phyloP scores from a whole-genome alignment of 139 green algal species.

The Chlamydomonas asymmetrica region DNA sequence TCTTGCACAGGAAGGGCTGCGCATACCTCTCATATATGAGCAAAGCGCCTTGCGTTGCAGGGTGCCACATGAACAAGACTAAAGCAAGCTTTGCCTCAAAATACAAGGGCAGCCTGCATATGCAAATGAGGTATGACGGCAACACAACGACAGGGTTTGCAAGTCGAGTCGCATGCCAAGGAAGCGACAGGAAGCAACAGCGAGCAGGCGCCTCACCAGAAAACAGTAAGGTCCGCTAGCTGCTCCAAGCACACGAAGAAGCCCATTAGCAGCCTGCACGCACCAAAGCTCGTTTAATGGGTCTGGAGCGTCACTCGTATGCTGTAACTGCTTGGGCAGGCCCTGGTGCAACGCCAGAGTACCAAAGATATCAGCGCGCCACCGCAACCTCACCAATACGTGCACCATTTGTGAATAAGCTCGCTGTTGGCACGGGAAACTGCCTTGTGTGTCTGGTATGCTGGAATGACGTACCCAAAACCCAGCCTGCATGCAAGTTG shows the following conservation, averaged over 20 bases:
- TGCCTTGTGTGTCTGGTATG: conserved; percentile 26
- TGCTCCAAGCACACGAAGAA: conserved; percentile 28
- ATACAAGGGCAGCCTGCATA: conserved; percentile 34
- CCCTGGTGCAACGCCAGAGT: too few relatives aligned
- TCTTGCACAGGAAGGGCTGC: too few relatives aligned
- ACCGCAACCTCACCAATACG: conserved; percentile 28
- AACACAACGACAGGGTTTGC: not conserved
- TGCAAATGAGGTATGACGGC: too few relatives aligned
- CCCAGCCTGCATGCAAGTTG: not conserved
- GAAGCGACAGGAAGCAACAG: not conserved
- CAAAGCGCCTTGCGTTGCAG: conserved; percentile 9
- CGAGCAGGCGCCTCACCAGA: conserved; percentile 9
- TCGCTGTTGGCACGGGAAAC: conserved; percentile 4
- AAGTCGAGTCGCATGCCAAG: not conserved
- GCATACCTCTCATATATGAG: conserved; percentile 29
- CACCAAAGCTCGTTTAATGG: too few relatives aligned
- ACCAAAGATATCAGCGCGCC: too few relatives aligned
- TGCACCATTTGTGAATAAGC: conserved; percentile 22
- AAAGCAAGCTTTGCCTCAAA: conserved; percentile 35
- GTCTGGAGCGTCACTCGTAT: too few relatives aligned
- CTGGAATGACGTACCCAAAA: conserved; percentile 17
- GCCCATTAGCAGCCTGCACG: conserved; percentile 20
- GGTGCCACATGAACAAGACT: conserved; percentile 33
- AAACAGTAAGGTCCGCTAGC: conserved; percentile 18
- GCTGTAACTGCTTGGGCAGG: too few relatives aligned